Evolutionary conservation across 2,329 filamentous ascomycete genomes (phyloP).

Genomic region (Beauveria australis): DNA sequence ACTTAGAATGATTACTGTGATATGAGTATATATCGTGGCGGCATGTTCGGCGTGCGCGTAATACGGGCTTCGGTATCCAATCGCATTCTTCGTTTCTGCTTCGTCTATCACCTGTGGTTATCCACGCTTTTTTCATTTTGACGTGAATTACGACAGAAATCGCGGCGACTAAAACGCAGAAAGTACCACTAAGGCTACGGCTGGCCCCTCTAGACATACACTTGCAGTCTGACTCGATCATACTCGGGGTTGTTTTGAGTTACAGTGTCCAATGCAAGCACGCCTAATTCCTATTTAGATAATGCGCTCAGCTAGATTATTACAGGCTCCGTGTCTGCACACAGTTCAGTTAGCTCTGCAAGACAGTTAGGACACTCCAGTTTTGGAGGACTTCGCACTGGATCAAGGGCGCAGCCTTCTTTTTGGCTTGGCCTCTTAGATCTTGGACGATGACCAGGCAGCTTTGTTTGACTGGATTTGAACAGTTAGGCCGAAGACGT

Average conservation of each 20-base stretch:
- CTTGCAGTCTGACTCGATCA: conserved; percentile 63
- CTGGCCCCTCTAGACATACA: conserved; percentile 54
- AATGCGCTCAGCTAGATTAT: conserved; percentile 87
- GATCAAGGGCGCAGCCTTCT: conserved; percentile 87
- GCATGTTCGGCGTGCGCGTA: too few species aligned
- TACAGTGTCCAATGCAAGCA: conserved; percentile 68
- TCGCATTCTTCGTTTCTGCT: too few species aligned
- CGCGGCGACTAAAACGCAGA: too few species aligned
- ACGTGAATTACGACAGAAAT: too few species aligned
- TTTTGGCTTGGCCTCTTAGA: conserved; percentile 87
- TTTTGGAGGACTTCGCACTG: conserved; percentile 84
- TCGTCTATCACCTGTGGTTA: too few species aligned
- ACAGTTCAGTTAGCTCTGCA: conserved; percentile 60
- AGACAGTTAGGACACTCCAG: conserved; percentile 60
- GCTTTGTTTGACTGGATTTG: conserved; percentile 92
- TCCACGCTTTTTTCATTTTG: too few species aligned
- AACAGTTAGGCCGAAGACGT: conserved; percentile 65
- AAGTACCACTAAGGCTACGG: too few species aligned
- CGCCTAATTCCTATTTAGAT: conserved; percentile 77
- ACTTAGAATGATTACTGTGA: too few species aligned
- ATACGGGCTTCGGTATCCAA: too few species aligned
- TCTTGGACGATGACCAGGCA: conserved; percentile 81
- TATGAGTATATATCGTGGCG: too few species aligned
- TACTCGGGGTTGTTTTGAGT: conserved; percentile 54
- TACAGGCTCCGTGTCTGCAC: conserved; percentile 62